Evolutionary conservation across 768 basidiomycete species (phyloP), one percentile per base, ranked within the genome.

Genomic region (Collybia sordida): DNA sequence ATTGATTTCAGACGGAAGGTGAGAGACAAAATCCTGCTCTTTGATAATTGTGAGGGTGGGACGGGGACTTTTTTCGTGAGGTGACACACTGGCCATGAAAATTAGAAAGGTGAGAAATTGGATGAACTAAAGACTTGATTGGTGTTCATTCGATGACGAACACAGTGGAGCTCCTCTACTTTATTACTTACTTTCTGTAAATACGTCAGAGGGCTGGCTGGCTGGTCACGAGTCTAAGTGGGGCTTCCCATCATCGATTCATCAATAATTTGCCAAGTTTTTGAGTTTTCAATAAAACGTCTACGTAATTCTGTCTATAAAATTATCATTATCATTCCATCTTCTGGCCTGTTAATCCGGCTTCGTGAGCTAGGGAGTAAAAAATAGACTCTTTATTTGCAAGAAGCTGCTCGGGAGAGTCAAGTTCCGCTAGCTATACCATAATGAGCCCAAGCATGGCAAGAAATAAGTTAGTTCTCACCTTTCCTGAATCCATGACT

Each of bases 401-500:
- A 28, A 96, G 69, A 49, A 96, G 70, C 22, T 60, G 73, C 40
- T 72, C 64, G 2, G 94, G 94, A 1, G 79, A 68, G 56, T 94
- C 91, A 59, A 85, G 86, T 67, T 97, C 93, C n/a, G 83, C 80
- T 9, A 93, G 75, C 75, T 81, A 62, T 23, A 42, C 24, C 22
- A 7, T 18, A 27, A 23, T 24, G 18, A 53, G 24, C 50, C 21
- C 38, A 11, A 39, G 23, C 23, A 35, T 50, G 1, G 23, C 17
- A 28, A 28, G 42, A 31, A 25, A 24, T 17, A 18, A 27, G 22
- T 14, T 12, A 22, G 1, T 42, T 54, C 73, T 50, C 58, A 86
- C 88, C 63, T 71, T 71, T n/a, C 94, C 94, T 19, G 82, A 72
- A 56, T 87, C 85, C 68, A 97, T 81, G 1, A 96, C 93, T 23